Evolutionary conservation across 257 asterid species (phyloP).

Genomic region (Solanum neorickii): DNA sequence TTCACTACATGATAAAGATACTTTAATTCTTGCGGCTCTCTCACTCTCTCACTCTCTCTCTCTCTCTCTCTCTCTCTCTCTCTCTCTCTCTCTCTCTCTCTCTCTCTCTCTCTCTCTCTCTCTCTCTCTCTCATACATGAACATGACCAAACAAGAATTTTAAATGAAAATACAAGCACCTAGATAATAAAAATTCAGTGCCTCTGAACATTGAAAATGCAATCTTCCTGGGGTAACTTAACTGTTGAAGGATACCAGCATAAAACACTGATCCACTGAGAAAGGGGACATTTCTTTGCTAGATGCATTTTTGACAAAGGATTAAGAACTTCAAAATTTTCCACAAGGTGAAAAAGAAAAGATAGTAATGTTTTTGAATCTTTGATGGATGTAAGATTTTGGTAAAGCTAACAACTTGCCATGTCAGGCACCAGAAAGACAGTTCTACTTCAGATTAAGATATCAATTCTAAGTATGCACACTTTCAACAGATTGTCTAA

Average conservation of each 20-base stretch:
- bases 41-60: too few species aligned
- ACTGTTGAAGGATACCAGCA: background rate
- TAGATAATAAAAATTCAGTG: background rate
- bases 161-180: background rate
- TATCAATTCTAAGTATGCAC: background rate
- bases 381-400: background rate
- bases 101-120: background rate
- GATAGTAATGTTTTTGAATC: background rate
- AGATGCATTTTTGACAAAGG: background rate
- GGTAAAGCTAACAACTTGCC: background rate
- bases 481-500: background rate
- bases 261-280: background rate
- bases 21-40: background rate
- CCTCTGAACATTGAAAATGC: background rate
- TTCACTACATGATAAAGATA: background rate
- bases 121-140: background rate
- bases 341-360: background rate
- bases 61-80: background rate
- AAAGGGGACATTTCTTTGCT: background rate
- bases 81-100: too few species aligned
- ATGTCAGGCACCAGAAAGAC: background rate
- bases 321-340: background rate
- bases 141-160: background rate
- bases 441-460: background rate
- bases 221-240: background rate